Evolutionary conservation across 2,329 filamentous ascomycete genomes (phyloP), one percentile per base, ranked within the genome.

Genomic region (Fusarium continuum): DNA sequence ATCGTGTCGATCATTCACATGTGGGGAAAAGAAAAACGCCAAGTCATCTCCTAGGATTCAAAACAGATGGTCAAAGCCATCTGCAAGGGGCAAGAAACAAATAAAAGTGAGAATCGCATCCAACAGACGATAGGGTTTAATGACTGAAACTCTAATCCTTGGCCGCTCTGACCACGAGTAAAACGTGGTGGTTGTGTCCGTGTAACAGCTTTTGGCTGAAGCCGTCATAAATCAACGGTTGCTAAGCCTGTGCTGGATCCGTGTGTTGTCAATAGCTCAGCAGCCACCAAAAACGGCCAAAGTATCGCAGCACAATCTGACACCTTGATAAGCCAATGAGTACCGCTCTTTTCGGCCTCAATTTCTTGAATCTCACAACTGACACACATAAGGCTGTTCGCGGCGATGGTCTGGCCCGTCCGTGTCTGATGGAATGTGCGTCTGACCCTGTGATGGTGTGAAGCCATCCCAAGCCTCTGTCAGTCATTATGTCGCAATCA

Each of bases 211-310:
- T 8, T 7, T 8, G 14, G 26, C 26, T 28, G 26, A 28, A 14
- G 26, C 26, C 16, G 9, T 38, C 34, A 23, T 20, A 14, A 22
- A 38, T 14, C 34, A 14, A n/a, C n/a, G n/a, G 5, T 14, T 22
- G 34, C 11, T 19, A 10, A 22, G 34, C 9, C 14, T 22, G 10
- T 11, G 16, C 19, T 34, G 10, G n/a, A 6, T 34, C 17, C n/a
- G n/a, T n/a, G n/a, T n/a, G 11, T 16, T 40, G 40, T 50, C 22
- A 46, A 54, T 29, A 50, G 35, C 38, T 39, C 10, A 7, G 4
- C 35, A 53, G 45, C 51, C 51, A 40, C 44, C 13, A 22, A 26
- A 50, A 36, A 36, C 34, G 34, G 34, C 17, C 34, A n/a, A 38
- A 38, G 19, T 20, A 19, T 38, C 34, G 34, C 13, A 22, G 19